A percentile compares a stretch with the other conserved stretches of the same genome.
These are phyloP conservation scores for Pugionium cornutum DNA, from an alignment of 345 rosid genomes.

Conservation along the genomic window DNA sequence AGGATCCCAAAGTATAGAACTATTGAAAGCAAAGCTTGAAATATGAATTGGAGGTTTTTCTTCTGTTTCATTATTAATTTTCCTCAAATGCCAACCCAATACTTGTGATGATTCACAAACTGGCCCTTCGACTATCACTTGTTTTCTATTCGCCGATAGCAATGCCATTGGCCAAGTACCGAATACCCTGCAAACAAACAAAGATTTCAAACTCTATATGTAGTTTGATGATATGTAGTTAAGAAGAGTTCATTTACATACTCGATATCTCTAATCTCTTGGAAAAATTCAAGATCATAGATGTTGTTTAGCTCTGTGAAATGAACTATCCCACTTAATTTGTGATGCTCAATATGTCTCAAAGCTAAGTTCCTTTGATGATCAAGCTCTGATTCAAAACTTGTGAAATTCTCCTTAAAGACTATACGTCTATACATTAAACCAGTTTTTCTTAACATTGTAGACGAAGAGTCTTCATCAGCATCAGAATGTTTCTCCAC, in stretches of 20 bases:
- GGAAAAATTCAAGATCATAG: constrained; percentile 83
- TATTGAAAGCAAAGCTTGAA: constrained; percentile 74
- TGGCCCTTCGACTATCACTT: constrained; percentile 77
- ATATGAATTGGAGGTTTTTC: constrained; percentile 55
- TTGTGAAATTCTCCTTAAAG: constrained; percentile 66
- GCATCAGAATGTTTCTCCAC: constrained; percentile 57
- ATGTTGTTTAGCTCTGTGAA: constrained; percentile 71
- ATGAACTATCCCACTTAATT: constrained; percentile 78
- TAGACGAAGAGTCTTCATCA: constrained; percentile 44
- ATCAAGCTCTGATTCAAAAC: constrained; percentile 59
- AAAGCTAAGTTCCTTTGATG: constrained; percentile 80
- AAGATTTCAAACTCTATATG: background rate
- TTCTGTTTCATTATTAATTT: constrained; percentile 53
- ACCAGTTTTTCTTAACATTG: constrained; percentile 67
- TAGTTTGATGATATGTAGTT: background rate
- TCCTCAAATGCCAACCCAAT: constrained; percentile 83
- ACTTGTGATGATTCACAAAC: constrained; percentile 81
- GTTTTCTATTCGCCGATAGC: constrained; percentile 57
- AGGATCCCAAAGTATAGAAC: constrained; percentile 87
- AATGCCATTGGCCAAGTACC: constrained; percentile 94
- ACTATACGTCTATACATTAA: constrained; percentile 81
- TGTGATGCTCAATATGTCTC: constrained; percentile 73
- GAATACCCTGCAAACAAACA: constrained; percentile 54
- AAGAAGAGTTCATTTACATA: constrained; percentile 36
- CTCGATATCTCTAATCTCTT: constrained; percentile 77